phyloP scores from a whole-genome alignment of 768 basidiomycete species.

The Tricholoma saponaceum region DNA sequence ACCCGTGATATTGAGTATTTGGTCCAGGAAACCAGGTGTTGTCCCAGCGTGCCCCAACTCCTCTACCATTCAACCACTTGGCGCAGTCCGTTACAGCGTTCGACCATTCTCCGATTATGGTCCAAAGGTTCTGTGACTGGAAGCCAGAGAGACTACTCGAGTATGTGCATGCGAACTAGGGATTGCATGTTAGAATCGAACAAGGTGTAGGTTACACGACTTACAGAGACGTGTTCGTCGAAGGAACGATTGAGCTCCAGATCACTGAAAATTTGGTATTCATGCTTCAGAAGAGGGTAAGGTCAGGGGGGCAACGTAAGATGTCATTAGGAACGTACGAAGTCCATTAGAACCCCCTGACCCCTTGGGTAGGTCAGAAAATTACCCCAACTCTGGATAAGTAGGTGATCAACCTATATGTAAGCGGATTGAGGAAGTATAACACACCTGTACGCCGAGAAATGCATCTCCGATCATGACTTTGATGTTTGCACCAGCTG shows the following conservation, averaged over 20 bases:
- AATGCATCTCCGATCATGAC: conserved; percentile 77
- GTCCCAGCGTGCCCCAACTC: conserved; percentile 69
- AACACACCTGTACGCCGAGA: conserved; percentile 47
- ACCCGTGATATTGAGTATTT: conserved; percentile 47
- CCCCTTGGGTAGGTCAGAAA: conserved; percentile 52
- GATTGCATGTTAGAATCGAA: not conserved
- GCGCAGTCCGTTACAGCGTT: conserved; percentile 73
- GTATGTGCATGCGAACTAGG: conserved; percentile 52
- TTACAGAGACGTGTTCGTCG: conserved; percentile 53
- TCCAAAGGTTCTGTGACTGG: conserved; percentile 60
- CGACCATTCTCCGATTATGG: conserved; percentile 79
- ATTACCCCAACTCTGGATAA: conserved; percentile 48
- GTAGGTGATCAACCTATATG: conserved; percentile 2
- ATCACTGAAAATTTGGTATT: conserved; percentile 71
- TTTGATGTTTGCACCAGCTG: conserved; percentile 41
- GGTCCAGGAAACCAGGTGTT: conserved; percentile 41
- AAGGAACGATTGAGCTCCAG: conserved; percentile 48
- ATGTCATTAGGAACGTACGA: conserved; percentile 27
- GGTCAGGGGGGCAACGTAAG: not conserved
- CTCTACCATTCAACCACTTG: conserved; percentile 74
- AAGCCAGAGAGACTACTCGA: conserved; percentile 41
- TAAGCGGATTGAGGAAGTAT: not conserved
- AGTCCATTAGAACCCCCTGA: conserved; percentile 64
- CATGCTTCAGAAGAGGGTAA: conserved; percentile 38
- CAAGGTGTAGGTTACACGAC: conserved; percentile 9